Base-by-base conservation (phyloP, 1,284 basidiomycete species). In the Cystobasidium pallidum region DNA sequence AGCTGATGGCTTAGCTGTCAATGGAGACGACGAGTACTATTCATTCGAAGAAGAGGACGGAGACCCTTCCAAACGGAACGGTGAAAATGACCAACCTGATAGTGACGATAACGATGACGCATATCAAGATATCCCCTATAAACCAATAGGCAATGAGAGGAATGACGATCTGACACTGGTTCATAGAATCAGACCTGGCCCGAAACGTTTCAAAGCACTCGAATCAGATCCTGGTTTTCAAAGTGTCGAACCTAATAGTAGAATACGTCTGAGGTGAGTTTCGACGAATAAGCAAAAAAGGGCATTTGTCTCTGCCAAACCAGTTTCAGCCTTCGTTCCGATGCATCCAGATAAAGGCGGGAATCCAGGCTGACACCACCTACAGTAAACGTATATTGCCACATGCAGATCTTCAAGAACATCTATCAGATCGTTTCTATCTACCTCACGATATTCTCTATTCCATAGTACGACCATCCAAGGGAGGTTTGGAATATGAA, bases 391-490 rank as follows among this genome's bases (percentile, higher is more conserved):
- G 94, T 49, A 80, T 81, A 2, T 82, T 95, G 6, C 79, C 90
- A 0, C 89, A 97, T 79, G 86, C 88, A 26, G 86, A 89, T 73
- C 82, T 98, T 8, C 88, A 91, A 80, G 88, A 89, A n/a, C 87
- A 93, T 81, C 84, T 99, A 34, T 84, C 86, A 28, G 91, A 89
- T 2, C 87, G 95, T 36, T 95, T 89, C 80, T 91, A 90, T 78
- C 84, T 99, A 52, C 88, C 91, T 0, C 92, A 94, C 0, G 92
- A 92, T 0, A 86, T 86, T 32, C 83, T 99, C 36, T 98, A 99
- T 83, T 92, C 92, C 4, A 86, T 89, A 58, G 86, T 92, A 54
- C 88, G 90, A 13, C 86, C 91, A 0, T 85, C 88, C 8, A 86
- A 88, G 0, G 88, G 90, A 77, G 89, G 91, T 76, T 87, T 89